phyloP scores from a whole-genome alignment of 2,329 filamentous ascomycete species.

The Hypoxylon sp. region DNA sequence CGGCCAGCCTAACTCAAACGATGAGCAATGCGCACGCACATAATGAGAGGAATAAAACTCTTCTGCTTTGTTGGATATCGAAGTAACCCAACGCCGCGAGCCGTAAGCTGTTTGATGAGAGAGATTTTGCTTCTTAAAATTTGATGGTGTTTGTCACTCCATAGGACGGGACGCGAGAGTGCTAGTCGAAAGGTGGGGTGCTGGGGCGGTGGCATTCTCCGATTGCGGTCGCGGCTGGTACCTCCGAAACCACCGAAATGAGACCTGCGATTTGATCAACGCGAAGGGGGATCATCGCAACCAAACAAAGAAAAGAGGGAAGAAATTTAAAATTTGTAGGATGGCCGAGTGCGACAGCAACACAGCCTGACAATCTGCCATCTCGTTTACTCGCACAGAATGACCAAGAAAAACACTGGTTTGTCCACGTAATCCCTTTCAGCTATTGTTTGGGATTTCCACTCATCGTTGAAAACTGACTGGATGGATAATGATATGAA shows the following conservation, averaged over 20 bases:
- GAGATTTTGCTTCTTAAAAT: conserved; percentile 9
- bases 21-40: conserved; percentile 5
- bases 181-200: conserved; percentile 13
- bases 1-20: conserved; percentile 7
- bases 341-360: conserved; percentile 37
- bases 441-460: conserved; percentile 32
- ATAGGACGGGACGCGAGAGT: conserved; percentile 14
- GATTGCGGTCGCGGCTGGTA: conserved; percentile 44
- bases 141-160: conserved; percentile 20
- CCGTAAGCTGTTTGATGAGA: conserved; percentile 16
- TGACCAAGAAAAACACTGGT: conserved; percentile 17
- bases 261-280: conserved; percentile 48
- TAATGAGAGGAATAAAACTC: conserved; percentile 2
- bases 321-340: conserved; percentile 31
- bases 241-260: conserved; percentile 52
- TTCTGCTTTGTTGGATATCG: not conserved
- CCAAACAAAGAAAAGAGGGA: conserved; percentile 36
- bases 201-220: conserved; percentile 36
- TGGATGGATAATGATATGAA: conserved; percentile 13
- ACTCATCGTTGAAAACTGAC: conserved; percentile 23
- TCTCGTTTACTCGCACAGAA: conserved; percentile 20
- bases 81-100: conserved; percentile 5
- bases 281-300: conserved; percentile 45
- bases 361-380: conserved; percentile 30
- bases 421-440: conserved; percentile 31